Percentiles rank a stretch among this genome's conserved stretches.
Evolutionary conservation across 352 stramenopile species (phyloP).

Genomic region (Pythium dissotocum): DNA sequence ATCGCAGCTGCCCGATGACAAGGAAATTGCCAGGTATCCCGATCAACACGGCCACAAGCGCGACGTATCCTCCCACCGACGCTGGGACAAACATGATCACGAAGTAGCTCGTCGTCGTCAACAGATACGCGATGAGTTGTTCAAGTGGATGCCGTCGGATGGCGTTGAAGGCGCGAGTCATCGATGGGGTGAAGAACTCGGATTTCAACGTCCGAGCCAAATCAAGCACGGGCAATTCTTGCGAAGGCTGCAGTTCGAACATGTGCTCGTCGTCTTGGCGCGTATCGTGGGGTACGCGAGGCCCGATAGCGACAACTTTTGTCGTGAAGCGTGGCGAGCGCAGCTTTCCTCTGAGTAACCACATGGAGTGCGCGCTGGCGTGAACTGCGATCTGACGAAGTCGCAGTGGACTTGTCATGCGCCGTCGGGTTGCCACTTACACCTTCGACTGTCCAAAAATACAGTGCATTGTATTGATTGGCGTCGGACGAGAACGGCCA

Average conservation of each 20-base stretch:
- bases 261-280: slow-evolving; percentile 9
- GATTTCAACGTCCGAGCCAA: slow-evolving; percentile 18
- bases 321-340: background rate
- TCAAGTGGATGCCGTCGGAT: background rate
- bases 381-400: too few relatives aligned
- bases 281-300: background rate
- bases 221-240: slow-evolving; percentile 20
- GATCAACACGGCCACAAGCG: slow-evolving; percentile 9
- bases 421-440: too few relatives aligned
- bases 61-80: slow-evolving; percentile 10
- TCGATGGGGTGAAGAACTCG: slow-evolving; percentile 14
- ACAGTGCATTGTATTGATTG: too few relatives aligned
- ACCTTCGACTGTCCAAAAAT: too few relatives aligned
- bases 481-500: too few relatives aligned
- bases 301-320: background rate
- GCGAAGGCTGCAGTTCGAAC: slow-evolving; percentile 20
- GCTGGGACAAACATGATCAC: slow-evolving; percentile 6
- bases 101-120: slow-evolving; percentile 11
- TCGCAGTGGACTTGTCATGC: too few relatives aligned
- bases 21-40: slow-evolving; percentile 9
- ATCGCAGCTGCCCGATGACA: slow-evolving; percentile 15
- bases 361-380: background rate
- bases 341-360: background rate
- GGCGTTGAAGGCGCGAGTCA: slow-evolving; percentile 8
- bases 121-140: slow-evolving; percentile 5